Conservation (phyloP, 2,329 filamentous ascomycete species). For the Botryosphaeria dothidea region DNA sequence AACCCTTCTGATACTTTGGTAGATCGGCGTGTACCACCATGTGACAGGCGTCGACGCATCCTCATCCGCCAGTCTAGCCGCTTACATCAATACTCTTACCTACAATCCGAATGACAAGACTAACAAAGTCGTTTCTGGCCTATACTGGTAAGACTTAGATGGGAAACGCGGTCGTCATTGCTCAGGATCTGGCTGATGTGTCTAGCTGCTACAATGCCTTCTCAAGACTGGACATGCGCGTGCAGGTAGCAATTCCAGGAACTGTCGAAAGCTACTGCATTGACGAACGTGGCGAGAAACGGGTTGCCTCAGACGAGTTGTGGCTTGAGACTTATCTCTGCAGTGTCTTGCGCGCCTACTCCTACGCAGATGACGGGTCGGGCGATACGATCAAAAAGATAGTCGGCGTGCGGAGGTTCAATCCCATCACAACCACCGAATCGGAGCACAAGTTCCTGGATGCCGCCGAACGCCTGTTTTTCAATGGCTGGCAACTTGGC, state of each 20-base stretch:
- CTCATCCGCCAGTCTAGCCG: constrained; percentile 92
- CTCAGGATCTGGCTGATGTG: constrained; percentile 30
- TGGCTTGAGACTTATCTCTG: constrained; percentile 99
- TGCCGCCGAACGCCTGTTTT: constrained; percentile 92
- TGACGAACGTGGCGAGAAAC: constrained; percentile 93
- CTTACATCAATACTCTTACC: constrained; percentile 97
- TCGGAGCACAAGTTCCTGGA: constrained; percentile 95
- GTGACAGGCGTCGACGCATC: constrained; percentile 96
- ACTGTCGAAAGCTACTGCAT: constrained; percentile 97
- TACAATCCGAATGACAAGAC: constrained; percentile 83
- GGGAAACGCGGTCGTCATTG: background rate
- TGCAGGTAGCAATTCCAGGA: constrained; percentile 95
- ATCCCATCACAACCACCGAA: constrained; percentile 97
- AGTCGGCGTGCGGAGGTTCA: constrained; percentile 94
- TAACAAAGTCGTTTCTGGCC: constrained; percentile 87
- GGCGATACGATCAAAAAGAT: constrained; percentile 96
- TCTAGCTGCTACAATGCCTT: constrained; percentile 95
- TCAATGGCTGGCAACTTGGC: constrained; percentile 91
- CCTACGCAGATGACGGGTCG: constrained; percentile 92
- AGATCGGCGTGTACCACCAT: constrained; percentile 96
- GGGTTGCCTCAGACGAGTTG: constrained; percentile 86
- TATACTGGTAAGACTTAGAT: constrained; percentile 73
- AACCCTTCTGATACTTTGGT: constrained; percentile 5
- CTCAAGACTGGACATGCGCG: constrained; percentile 95
- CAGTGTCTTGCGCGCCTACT: constrained; percentile 90